Evolutionary conservation across 495 filamentous ascomycete species (phyloP).

Genomic region (Hyaloscypha variabilis): DNA sequence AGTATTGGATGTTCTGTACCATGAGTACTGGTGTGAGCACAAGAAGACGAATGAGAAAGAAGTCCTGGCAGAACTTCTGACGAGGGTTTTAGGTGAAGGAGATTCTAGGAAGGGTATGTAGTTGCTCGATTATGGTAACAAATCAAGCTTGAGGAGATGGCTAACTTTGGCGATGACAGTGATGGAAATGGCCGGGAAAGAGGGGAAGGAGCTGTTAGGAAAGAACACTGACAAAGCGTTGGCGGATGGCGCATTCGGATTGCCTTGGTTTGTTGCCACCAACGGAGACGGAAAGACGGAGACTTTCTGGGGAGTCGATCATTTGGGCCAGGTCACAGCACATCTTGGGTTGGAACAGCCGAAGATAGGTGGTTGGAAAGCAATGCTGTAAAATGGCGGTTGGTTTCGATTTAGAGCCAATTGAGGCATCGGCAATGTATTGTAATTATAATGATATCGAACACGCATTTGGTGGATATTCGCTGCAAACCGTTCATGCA

Average conservation of each 20-base stretch:
- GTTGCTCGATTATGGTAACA: neutral
- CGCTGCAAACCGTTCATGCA: no score
- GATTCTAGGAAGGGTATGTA: constrained; percentile 42
- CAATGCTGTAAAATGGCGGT: constrained; percentile 43
- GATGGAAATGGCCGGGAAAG: constrained; percentile 40
- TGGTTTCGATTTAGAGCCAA: neutral
- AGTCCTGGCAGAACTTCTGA: constrained; percentile 48
- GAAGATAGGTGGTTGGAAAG: constrained; percentile 46
- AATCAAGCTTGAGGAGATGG: neutral
- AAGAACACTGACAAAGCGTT: constrained; percentile 62
- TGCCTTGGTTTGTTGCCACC: constrained; percentile 72
- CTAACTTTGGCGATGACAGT: constrained; percentile 22
- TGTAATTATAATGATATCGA: no score
- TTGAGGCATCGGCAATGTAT: no score
- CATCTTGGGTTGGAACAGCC: constrained; percentile 59
- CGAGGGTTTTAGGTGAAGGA: constrained; percentile 50
- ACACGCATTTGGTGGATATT: no score
- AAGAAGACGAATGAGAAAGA: constrained; percentile 51
- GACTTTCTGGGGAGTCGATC: constrained; percentile 71
- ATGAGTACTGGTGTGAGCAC: constrained; percentile 58
- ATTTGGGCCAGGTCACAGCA: constrained; percentile 64
- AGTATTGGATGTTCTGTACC: constrained; percentile 29
- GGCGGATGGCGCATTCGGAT: constrained; percentile 65
- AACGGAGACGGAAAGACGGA: constrained; percentile 62
- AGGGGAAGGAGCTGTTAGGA: constrained; percentile 54